A percentile compares a stretch with the other conserved stretches of the same genome.
These are phyloP conservation scores for Teratosphaeria nubilosa DNA, from an alignment of 2,329 filamentous ascomycete species.

Conservation along the genomic window DNA sequence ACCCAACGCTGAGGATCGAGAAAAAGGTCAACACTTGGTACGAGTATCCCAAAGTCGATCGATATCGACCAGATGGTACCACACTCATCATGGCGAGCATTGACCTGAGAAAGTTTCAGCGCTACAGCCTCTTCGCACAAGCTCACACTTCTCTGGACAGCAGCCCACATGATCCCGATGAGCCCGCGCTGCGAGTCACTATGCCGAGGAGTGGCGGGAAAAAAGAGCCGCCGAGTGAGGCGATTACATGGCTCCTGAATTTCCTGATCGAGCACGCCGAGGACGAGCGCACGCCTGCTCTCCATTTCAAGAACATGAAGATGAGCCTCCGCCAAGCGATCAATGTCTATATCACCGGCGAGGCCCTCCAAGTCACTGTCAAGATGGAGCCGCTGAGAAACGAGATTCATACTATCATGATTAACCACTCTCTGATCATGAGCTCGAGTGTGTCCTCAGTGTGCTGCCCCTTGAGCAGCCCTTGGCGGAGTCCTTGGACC, in stretches of 20 bases:
- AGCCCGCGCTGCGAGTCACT: not conserved
- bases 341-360: not conserved
- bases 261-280: not conserved
- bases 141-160: not conserved
- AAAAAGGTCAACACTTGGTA: not conserved
- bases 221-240: not conserved
- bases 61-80: not conserved
- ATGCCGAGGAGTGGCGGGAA: not conserved
- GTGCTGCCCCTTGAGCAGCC: not conserved
- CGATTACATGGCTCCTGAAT: not conserved
- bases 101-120: not conserved
- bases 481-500: not conserved
- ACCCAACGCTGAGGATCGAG: not conserved
- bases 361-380: not conserved
- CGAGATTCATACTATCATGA: not conserved
- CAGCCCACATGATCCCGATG: not conserved
- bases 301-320: not conserved
- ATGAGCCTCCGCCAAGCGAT: not conserved
- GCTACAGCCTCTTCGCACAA: not conserved
- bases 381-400: not conserved
- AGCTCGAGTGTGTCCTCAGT: not conserved
- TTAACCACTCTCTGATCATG: not conserved
- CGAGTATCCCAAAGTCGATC: not conserved
- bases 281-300: not conserved
- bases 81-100: not conserved